Evolutionary conservation across 164 flowering plant species (phyloP), one percentile per base, ranked within the genome.

Genomic region (Litsea cubeba): DNA sequence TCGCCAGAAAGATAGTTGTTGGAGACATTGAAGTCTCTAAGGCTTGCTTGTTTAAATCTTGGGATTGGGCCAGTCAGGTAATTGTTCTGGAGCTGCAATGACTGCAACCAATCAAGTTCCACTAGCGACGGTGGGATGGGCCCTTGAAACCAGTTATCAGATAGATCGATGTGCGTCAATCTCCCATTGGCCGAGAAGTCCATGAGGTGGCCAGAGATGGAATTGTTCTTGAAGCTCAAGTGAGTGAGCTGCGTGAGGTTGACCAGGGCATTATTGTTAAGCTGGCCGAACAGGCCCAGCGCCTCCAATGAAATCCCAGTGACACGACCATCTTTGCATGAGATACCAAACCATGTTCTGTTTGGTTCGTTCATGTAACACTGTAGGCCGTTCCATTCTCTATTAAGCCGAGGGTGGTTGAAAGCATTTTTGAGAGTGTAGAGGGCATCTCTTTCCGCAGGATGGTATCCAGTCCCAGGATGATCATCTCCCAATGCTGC

Each of bases 151-250:
- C 1, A 67, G 75, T 89, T 89, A 15, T 65, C 51, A 0, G 90
- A 85, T 2, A 89, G 71, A 71, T 87, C 86, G 12, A 89, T 71
- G 0, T 64, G n/a, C 28, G 18, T 78, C 76, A 87, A 50, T 25
- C 82, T 83, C 51, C 22, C 66, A 64, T 82, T 84, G 26, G 50
- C 50, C 0, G 85, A 75, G 73, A 89, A 86, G 57, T 85, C 79
- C 86, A 82, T 77, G 12, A 85, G 4, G 2, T 22, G 72, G 25
- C 89, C 88, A 0, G 79, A 71, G 0, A 89, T 50, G 10, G 75
- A 76, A 64, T 89, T 88, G 79, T 80, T 80, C 80, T 50, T 84
- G 70, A 89, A 82, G 81, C 81, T 88, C 6, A 89, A 62, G 58
- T 28, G 20, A 50, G 76, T 62, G 69, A 89, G 64, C 70, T 80